phyloP scores from a whole-genome alignment of 805 yeast species.

The Yarrowia bubula region DNA sequence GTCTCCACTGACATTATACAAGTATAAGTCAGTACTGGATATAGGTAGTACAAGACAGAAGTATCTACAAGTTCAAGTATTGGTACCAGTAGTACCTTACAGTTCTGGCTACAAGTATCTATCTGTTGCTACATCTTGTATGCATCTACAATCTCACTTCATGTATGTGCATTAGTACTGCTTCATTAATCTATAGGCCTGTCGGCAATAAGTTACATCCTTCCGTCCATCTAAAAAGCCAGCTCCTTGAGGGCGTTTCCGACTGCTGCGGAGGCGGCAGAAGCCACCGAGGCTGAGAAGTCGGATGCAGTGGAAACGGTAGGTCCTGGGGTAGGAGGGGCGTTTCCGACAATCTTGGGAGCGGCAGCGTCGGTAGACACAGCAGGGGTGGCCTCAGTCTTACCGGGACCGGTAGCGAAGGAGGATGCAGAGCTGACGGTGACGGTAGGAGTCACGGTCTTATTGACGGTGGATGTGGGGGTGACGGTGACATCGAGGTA shows the following conservation, averaged over 20 bases:
- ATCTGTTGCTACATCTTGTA: no score
- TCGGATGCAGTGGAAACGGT: neutral
- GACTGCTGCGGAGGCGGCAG: constrained; percentile 28
- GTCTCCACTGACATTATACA: no score
- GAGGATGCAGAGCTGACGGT: constrained; percentile 5
- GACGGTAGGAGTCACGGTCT: constrained; percentile 16
- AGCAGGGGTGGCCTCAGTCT: neutral
- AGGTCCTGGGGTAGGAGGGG: constrained; percentile 22
- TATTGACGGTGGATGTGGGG: constrained; percentile 14
- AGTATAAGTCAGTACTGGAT: no score
- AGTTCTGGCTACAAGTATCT: no score
- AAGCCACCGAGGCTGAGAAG: constrained; percentile 27
- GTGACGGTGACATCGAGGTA: constrained; percentile 16
- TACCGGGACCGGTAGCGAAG: neutral
- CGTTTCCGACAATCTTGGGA: constrained; percentile 1
- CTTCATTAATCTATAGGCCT: neutral
- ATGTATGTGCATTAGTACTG: neutral
- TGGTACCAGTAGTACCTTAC: no score
- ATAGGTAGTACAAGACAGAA: no score
- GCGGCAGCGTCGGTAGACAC: constrained; percentile 26
- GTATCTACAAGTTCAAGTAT: no score
- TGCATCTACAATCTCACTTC: no score
- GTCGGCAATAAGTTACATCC: neutral
- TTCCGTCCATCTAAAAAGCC: neutral
- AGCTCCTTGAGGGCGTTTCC: constrained; percentile 11